These are phyloP conservation scores for Coemansia sp. DNA, from an alignment of 192 early-diverging fungal species.

Conservation along the genomic window DNA sequence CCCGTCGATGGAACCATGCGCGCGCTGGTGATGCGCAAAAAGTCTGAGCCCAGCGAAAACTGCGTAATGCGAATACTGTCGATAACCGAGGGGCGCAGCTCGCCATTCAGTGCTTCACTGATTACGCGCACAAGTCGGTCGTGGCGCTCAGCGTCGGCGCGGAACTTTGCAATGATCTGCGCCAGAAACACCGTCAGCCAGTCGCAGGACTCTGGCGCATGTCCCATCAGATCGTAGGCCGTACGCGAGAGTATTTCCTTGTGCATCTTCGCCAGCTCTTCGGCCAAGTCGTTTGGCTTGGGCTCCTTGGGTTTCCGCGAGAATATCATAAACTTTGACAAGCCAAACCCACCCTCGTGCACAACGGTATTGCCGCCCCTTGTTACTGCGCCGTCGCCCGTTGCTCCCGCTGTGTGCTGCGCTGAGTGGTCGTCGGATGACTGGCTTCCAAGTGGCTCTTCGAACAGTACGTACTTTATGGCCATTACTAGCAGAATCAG, in stretches of 20 bases:
- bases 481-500: slow-evolving; percentile 50
- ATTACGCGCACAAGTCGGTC: slow-evolving; percentile 55
- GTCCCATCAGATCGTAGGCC: slow-evolving; percentile 40
- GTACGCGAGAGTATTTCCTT: slow-evolving; percentile 56
- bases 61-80: slow-evolving; percentile 57
- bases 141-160: slow-evolving; percentile 53
- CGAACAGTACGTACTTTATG: slow-evolving; percentile 58
- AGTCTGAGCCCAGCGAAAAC: slow-evolving; percentile 59
- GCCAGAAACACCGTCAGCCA: slow-evolving; percentile 64
- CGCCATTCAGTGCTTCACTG: slow-evolving; percentile 55
- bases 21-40: slow-evolving; percentile 51
- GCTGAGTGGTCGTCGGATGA: not conserved
- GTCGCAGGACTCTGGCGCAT: slow-evolving; percentile 57
- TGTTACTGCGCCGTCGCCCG: not conserved
- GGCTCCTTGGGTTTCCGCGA: slow-evolving; percentile 52
- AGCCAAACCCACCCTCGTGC: slow-evolving; percentile 46
- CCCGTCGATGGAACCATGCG: slow-evolving; percentile 53
- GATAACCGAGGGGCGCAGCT: slow-evolving; percentile 49
- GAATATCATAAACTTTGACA: slow-evolving; percentile 56
- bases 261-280: slow-evolving; percentile 52
- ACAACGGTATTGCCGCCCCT: slow-evolving; percentile 23
- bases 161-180: slow-evolving; percentile 57
- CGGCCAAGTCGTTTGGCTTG: slow-evolving; percentile 37
- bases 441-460: slow-evolving; percentile 45
- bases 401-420: not conserved